A percentile compares a stretch with the other conserved stretches of the same genome.
phyloP scores from a whole-genome alignment of 176 grass and related monocot species.

The Rhynchospora pubera region DNA sequence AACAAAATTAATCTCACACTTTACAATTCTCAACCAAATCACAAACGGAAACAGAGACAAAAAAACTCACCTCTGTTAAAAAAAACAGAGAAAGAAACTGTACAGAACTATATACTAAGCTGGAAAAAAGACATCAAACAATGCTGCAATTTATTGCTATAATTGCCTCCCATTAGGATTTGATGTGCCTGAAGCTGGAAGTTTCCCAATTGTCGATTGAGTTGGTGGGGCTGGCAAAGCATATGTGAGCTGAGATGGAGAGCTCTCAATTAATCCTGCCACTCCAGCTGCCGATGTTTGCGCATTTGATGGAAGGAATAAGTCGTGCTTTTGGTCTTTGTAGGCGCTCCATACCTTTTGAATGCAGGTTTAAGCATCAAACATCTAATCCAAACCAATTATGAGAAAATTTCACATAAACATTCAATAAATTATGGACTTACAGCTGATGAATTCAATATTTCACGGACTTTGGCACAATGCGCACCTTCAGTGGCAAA shows the following conservation, averaged over 20 bases:
- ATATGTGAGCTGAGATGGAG: slow-evolving; percentile 75
- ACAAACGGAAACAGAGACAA: slow-evolving; percentile 13
- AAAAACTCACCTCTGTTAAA: slow-evolving; percentile 19
- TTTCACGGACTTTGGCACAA: slow-evolving; percentile 90
- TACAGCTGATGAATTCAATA: slow-evolving; percentile 83
- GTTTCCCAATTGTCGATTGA: slow-evolving; percentile 50
- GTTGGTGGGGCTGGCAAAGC: slow-evolving; percentile 68
- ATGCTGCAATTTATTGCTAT: slow-evolving; percentile 18
- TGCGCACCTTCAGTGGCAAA: slow-evolving; percentile 98
- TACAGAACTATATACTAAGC: slow-evolving; percentile 26
- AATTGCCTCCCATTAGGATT: slow-evolving; percentile 50
- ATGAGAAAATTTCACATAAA: background rate
- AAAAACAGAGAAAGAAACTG: slow-evolving; percentile 20
- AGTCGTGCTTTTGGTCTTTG: slow-evolving; percentile 96
- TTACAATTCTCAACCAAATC: slow-evolving; percentile 1
- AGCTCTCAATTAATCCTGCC: slow-evolving; percentile 89
- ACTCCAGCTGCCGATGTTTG: slow-evolving; percentile 88
- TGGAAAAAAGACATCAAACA: slow-evolving; percentile 12
- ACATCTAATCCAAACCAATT: background rate
- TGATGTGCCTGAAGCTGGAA: slow-evolving; percentile 45
- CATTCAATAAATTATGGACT: slow-evolving; percentile 17
- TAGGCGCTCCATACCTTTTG: slow-evolving; percentile 89
- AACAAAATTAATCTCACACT: slow-evolving; percentile 15
- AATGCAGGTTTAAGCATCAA: slow-evolving; percentile 3
- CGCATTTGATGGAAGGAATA: slow-evolving; percentile 94